A percentile compares a stretch with the other conserved stretches of the same genome.
Conservation (phyloP, 441 rosid genomes). For the Adansonia rubrostipa region DNA sequence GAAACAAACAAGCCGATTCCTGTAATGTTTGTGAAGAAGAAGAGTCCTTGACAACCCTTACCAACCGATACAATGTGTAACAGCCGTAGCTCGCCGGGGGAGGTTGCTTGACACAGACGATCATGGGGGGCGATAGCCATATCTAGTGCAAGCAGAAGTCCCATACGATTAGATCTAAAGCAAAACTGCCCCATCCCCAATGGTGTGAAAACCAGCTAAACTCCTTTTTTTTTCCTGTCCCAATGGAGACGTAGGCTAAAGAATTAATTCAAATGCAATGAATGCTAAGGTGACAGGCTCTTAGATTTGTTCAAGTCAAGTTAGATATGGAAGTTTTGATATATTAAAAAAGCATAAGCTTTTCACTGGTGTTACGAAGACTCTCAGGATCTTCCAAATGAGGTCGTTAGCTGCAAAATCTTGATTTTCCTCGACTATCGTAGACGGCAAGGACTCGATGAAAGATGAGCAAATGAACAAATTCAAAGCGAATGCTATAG, state of each 20-base stretch:
- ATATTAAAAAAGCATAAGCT: not conserved
- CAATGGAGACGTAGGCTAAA: no score
- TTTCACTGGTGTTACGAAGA: not conserved
- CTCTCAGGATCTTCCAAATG: not conserved
- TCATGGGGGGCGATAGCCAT: no score
- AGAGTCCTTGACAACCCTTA: not conserved
- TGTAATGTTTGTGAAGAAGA: not conserved
- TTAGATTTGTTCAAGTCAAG: no score
- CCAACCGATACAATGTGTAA: not conserved
- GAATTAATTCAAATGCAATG: no score
- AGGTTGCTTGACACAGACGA: no score
- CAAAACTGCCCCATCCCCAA: no score
- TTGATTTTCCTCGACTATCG: not conserved
- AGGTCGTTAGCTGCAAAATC: not conserved
- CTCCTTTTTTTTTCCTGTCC: no score
- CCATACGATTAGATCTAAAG: no score
- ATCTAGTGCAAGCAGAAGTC: no score
- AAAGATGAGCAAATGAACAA: not conserved
- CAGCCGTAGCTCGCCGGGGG: no score
- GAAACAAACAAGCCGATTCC: not conserved
- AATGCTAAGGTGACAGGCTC: no score
- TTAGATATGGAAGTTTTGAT: not conserved
- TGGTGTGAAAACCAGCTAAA: no score
- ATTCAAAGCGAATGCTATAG: not conserved
- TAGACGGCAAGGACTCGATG: not conserved